phyloP scores from a whole-genome alignment of 192 early-diverging fungal genomes.

The Podila clonocystis region DNA sequence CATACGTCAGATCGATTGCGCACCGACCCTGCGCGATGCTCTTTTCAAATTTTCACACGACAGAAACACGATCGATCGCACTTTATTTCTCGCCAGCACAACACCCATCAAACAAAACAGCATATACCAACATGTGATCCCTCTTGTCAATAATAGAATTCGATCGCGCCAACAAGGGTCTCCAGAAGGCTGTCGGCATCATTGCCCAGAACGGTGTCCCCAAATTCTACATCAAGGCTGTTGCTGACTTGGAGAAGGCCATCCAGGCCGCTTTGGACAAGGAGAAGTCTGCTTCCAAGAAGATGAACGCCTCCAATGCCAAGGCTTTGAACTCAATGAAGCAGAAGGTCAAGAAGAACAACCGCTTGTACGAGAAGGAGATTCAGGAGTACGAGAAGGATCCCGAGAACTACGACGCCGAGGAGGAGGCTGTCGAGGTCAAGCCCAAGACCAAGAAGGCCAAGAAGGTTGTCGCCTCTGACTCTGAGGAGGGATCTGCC shows the following conservation, averaged over 20 bases:
- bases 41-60: not conserved
- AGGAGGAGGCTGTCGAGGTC: slow-evolving; percentile 21
- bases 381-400: slow-evolving; percentile 75
- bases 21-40: no score
- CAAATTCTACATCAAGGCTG: slow-evolving; percentile 79
- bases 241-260: slow-evolving; percentile 83
- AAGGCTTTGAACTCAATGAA: slow-evolving; percentile 93
- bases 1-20: no score
- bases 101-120: no score
- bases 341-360: slow-evolving; percentile 91
- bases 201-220: slow-evolving; percentile 62
- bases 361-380: slow-evolving; percentile 76
- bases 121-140: no score
- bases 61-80: not conserved
- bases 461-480: slow-evolving; percentile 55
- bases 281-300: slow-evolving; percentile 80
- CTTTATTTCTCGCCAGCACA: no score
- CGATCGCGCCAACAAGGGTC: slow-evolving; percentile 80
- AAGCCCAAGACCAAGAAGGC: slow-evolving; percentile 27
- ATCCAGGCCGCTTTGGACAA: slow-evolving; percentile 68
- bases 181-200: slow-evolving; percentile 69
- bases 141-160: slow-evolving; percentile 67
- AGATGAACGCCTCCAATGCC: slow-evolving; percentile 84
- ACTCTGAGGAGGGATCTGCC: slow-evolving; percentile 60
- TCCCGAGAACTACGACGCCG: slow-evolving; percentile 21